A percentile compares a stretch with the other conserved stretches of the same genome.
Evolutionary conservation across 176 grass and related monocot genomes (phyloP).

Genomic region (Aegilops speltoides): DNA sequence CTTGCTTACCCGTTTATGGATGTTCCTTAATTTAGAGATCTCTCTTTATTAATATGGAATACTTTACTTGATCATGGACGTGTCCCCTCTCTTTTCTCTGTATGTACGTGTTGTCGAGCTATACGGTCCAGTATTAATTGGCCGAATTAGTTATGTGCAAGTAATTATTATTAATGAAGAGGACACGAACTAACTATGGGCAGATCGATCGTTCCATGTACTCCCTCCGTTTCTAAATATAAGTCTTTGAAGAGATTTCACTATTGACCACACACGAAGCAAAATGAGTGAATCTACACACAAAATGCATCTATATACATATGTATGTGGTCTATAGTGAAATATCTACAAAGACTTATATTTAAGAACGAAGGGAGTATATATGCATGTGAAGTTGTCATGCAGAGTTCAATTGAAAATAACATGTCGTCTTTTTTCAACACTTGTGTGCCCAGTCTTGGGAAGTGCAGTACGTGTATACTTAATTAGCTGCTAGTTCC

Average conservation of each 20-base stretch:
- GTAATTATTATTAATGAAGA: not conserved
- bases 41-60: constrained; percentile 18
- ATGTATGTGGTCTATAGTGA: too few relatives aligned
- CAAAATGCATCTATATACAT: too few relatives aligned
- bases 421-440: not conserved
- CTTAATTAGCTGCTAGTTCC: not conserved
- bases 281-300: too few relatives aligned
- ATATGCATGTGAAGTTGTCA: not conserved
- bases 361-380: not conserved
- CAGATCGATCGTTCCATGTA: not conserved
- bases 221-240: too few relatives aligned
- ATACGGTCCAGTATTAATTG: not conserved
- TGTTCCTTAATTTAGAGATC: constrained; percentile 2
- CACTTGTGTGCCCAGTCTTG: not conserved
- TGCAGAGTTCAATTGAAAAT: not conserved
- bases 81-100: constrained; percentile 27
- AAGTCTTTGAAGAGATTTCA: too few relatives aligned
- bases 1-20: constrained; percentile 51
- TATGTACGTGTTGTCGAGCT: not conserved
- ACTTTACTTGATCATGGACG: not conserved
- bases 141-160: not conserved
- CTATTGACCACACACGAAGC: too few relatives aligned
- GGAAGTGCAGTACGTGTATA: not conserved
- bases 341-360: too few relatives aligned
- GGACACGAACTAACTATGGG: not conserved